phyloP scores from a whole-genome alignment of 257 asterid species.

The Leptodermis oblonga region DNA sequence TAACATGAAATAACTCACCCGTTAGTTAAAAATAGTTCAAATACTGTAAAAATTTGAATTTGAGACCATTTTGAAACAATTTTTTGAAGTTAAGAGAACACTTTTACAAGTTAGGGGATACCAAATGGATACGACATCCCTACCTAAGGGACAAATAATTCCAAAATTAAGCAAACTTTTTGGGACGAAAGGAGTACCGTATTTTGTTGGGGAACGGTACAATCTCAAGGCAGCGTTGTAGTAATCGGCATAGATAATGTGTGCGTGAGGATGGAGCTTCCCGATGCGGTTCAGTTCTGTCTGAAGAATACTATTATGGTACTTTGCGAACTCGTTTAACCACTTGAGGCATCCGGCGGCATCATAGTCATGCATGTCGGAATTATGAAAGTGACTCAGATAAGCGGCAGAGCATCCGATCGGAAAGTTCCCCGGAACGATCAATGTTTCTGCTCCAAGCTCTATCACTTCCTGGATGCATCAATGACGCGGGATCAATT shows the following conservation, averaged over 20 bases:
- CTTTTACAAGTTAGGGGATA: no score
- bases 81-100: no score
- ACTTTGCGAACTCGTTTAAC: conserved; percentile 32
- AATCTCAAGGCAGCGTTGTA: conserved; percentile 39
- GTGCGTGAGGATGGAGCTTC: conserved; percentile 25
- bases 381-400: conserved; percentile 26
- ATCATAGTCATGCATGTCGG: conserved; percentile 27
- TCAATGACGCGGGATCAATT: no score
- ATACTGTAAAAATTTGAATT: no score
- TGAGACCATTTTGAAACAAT: no score
- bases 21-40: no score
- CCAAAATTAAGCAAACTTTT: neutral
- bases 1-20: no score
- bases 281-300: conserved; percentile 25
- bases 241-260: conserved; percentile 46
- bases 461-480: conserved; percentile 43
- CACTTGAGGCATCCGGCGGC: conserved; percentile 40
- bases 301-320: conserved; percentile 32
- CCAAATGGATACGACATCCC: no score
- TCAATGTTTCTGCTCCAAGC: conserved; percentile 37
- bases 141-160: no score
- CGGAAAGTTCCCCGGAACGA: conserved; percentile 51
- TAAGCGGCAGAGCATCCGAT: conserved; percentile 38
- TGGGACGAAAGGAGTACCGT: conserved; percentile 19
- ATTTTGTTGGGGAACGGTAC: conserved; percentile 17